Evolutionary conservation across 768 basidiomycete species (phyloP), one percentile per base, ranked within the genome.

Genomic region (Boletus eberwhitei): DNA sequence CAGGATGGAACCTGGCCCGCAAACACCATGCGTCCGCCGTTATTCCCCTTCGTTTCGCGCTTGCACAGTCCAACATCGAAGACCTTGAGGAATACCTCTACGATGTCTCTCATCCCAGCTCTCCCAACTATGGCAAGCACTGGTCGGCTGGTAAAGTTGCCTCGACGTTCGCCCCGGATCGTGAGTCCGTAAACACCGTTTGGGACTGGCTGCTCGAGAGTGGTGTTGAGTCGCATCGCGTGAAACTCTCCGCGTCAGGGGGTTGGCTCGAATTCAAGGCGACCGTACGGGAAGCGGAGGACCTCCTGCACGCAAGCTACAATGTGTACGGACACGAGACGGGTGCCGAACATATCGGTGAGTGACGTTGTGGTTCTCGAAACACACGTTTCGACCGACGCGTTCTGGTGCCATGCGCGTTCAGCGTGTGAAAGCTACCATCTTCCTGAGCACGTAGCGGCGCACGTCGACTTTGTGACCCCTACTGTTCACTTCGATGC

Each of bases 11-110:
- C 0, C 52, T 59, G 4, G 48, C 66, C 17, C 67, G 71, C 31
- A 71, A 67, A 5, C 65, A 72, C 21, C 59, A 72, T 35, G 21
- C 73, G 9, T 53, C 68, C 40, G 64, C 67, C 19, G 53, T 69
- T 3, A 55, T 80, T 26, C 79, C 79, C 12, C 64, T 80, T 35
- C 77, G 78, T 43, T 73, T 80, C 40, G 79, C 77, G 0, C 72
- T 80, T 6, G 58, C 59, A 8, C 79, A 81, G 60, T 64, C 62
- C 40, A 79, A 81, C 55, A 51, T 77, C 8, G 62, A 75, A 49
- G 45, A 65, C 35, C 56, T 81, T 14, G 76, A 78, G 21, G 71
- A 74, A 48, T 61, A 70, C 43, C 74, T 80, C 38, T 64, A 75
- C 55, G 68, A 75, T 3, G 71, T 80, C 13, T 72, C 79, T 0